A percentile compares a stretch with the other conserved stretches of the same genome.
phyloP scores from a whole-genome alignment of 2,329 filamentous ascomycete species.

The Fusarium succisae region DNA sequence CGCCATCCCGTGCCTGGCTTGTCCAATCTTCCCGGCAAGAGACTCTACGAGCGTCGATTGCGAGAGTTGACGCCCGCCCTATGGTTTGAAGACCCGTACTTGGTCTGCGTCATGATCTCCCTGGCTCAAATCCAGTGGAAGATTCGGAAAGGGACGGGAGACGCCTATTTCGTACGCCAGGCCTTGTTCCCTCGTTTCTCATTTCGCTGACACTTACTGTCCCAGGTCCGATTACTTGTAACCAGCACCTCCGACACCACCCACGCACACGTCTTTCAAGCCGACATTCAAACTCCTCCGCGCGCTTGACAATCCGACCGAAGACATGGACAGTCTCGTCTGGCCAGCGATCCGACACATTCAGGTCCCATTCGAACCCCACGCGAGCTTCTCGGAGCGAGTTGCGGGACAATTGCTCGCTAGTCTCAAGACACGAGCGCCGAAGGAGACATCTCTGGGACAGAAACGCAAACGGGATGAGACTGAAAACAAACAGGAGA shows the following conservation, averaged over 20 bases:
- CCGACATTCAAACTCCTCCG: neutral
- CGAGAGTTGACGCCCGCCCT: neutral
- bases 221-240: neutral
- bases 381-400: neutral
- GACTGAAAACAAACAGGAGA: neutral
- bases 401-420: neutral
- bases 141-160: accelerated
- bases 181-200: accelerated
- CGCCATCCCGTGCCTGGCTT: neutral
- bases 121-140: neutral
- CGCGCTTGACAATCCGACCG: neutral
- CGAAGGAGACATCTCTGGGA: accelerated
- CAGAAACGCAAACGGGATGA: neutral
- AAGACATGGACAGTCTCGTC: neutral
- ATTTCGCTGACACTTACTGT: neutral
- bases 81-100: neutral
- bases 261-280: neutral
- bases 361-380: neutral
- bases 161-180: neutral
- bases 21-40: neutral
- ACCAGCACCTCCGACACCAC: accelerated
- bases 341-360: neutral
- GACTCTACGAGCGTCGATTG: neutral
- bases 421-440: neutral
- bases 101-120: neutral